These are phyloP conservation scores for Baudoinia panamericana DNA, from an alignment of 495 filamentous ascomycete species.

Conservation along the genomic window DNA sequence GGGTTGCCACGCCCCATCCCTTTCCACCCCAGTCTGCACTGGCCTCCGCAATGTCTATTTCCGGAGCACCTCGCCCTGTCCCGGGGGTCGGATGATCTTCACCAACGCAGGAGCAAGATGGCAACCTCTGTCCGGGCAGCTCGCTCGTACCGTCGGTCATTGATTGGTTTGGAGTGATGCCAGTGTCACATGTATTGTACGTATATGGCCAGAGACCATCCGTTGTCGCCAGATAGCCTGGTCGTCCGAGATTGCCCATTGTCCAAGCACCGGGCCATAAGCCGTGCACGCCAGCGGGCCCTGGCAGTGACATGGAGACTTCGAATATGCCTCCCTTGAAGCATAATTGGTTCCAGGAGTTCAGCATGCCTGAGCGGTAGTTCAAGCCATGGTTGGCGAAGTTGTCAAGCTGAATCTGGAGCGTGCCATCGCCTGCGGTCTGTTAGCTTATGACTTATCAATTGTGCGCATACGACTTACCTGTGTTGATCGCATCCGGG, in stretches of 20 bases:
- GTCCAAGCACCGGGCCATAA: slow-evolving; percentile 79
- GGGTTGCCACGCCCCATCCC: slow-evolving; percentile 51
- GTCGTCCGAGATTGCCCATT: slow-evolving; percentile 30
- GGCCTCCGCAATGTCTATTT: slow-evolving; percentile 67
- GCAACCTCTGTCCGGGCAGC: slow-evolving; percentile 61
- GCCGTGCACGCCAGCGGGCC: slow-evolving; percentile 51
- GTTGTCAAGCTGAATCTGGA: slow-evolving; percentile 54
- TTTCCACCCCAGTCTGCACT: slow-evolving; percentile 44
- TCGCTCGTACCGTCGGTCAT: slow-evolving; percentile 51
- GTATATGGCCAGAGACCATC: slow-evolving; percentile 50
- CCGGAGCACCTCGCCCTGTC: slow-evolving; percentile 56
- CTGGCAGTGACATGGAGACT: slow-evolving; percentile 63
- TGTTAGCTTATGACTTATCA: background rate
- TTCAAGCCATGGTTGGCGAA: slow-evolving; percentile 56
- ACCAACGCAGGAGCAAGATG: slow-evolving; percentile 52
- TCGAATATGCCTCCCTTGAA: slow-evolving; percentile 67
- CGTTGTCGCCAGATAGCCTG: slow-evolving; percentile 27
- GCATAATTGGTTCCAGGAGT: slow-evolving; percentile 71
- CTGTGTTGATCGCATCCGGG: slow-evolving; percentile 58
- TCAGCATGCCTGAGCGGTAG: slow-evolving; percentile 70
- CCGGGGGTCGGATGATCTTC: slow-evolving; percentile 60
- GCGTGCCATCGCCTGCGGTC: slow-evolving; percentile 40
- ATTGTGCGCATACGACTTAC: background rate
- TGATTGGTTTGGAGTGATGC: slow-evolving; percentile 70
- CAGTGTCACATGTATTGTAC: slow-evolving; percentile 60